These are phyloP conservation scores for Mucor irregularis DNA, from an alignment of 371 early-diverging fungal genomes.

Conservation along the genomic window DNA sequence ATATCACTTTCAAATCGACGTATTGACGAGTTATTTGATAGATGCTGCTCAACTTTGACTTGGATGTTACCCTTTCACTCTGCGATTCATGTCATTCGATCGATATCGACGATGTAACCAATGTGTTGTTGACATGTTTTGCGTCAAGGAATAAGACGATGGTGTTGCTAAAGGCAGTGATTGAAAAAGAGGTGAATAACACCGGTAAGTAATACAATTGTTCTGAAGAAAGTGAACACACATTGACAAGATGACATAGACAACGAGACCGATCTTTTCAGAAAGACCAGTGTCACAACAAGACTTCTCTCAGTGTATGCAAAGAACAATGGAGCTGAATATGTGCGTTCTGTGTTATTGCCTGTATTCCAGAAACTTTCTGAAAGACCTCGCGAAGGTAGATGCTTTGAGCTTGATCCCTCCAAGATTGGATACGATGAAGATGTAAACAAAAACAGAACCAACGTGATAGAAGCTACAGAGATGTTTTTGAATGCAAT, in stretches of 20 bases:
- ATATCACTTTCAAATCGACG: neutral
- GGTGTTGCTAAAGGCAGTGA: slow-evolving; percentile 72
- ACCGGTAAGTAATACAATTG: slow-evolving; percentile 51
- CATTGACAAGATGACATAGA: no score
- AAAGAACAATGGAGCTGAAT: slow-evolving; percentile 74
- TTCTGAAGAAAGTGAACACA: no score
- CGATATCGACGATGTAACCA: slow-evolving; percentile 82
- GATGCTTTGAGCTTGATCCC: slow-evolving; percentile 80
- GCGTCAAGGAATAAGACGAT: slow-evolving; percentile 70
- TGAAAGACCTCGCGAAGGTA: slow-evolving; percentile 39
- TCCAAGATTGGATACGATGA: slow-evolving; percentile 63
- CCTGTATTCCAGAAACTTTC: slow-evolving; percentile 67
- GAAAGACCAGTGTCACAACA: slow-evolving; percentile 88
- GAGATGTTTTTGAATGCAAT: slow-evolving; percentile 80
- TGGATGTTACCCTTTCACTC: slow-evolving; percentile 73
- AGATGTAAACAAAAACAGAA: slow-evolving; percentile 63
- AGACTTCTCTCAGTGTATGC: slow-evolving; percentile 81
- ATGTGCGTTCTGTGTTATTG: slow-evolving; percentile 73
- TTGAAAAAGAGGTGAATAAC: slow-evolving; percentile 77
- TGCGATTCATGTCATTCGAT: slow-evolving; percentile 81
- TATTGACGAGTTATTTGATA: no score
- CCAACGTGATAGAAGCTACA: slow-evolving; percentile 74
- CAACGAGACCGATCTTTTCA: slow-evolving; percentile 81
- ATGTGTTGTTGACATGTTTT: slow-evolving; percentile 72
- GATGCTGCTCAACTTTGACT: slow-evolving; percentile 57